Percentiles rank a stretch among this genome's conserved stretches.
Conservation (phyloP, 164 flowering plant genomes). For the Magnolia sinica region DNA sequence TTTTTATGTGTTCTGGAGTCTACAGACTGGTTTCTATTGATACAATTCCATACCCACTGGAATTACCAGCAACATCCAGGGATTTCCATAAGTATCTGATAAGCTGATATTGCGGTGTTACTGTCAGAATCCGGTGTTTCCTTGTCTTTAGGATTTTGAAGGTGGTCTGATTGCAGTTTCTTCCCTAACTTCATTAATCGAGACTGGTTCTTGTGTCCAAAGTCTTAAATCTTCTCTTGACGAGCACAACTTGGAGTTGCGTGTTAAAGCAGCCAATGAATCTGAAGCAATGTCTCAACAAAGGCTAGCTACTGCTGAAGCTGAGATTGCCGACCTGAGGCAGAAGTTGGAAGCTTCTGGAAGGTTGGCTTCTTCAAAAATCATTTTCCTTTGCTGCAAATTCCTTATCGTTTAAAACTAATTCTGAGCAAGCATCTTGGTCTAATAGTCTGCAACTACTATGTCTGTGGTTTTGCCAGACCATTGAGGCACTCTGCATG, state of each 20-base stretch:
- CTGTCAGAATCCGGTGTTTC: too few species aligned
- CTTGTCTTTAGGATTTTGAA: too few species aligned
- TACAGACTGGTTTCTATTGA: too few species aligned
- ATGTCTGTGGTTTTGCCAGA: background rate
- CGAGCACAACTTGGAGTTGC: constrained; percentile 76
- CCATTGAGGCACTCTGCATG: too few species aligned
- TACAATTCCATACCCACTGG: too few species aligned
- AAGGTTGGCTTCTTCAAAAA: constrained; percentile 38
- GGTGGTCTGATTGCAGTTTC: too few species aligned
- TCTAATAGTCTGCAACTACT: background rate
- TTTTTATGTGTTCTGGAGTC: too few species aligned
- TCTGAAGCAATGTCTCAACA: constrained; percentile 94
- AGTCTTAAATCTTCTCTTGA: constrained; percentile 77
- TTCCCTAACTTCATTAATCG: too few species aligned
- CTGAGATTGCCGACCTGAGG: constrained; percentile 86
- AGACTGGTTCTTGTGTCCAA: constrained; percentile 80
- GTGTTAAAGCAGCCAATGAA: constrained; percentile 89
- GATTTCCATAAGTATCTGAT: too few species aligned
- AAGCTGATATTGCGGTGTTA: too few species aligned
- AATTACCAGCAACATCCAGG: too few species aligned
- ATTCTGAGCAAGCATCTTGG: background rate
- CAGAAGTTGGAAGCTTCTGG: constrained; percentile 68
- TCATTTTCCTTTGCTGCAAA: background rate
- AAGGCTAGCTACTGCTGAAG: constrained; percentile 88
- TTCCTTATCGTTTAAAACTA: background rate